phyloP scores from a whole-genome alignment of 805 yeast species.

The Cyberlindnera bimundalis region DNA sequence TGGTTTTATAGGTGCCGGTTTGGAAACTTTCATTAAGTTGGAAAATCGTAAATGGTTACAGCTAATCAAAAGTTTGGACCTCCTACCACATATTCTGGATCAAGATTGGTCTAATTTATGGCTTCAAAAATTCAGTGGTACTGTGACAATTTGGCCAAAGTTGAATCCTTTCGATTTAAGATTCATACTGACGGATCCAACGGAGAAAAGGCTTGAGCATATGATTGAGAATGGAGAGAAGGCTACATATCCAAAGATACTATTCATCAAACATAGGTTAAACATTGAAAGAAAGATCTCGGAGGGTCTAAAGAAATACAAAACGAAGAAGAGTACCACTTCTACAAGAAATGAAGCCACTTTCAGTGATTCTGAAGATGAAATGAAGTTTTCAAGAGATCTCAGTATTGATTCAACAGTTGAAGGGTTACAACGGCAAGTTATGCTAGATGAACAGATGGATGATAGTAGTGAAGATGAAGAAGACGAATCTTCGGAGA shows the following conservation, averaged over 20 bases:
- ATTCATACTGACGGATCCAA: conserved; percentile 67
- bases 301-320: conserved; percentile 39
- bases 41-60: conserved; percentile 78
- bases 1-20: conserved; percentile 69
- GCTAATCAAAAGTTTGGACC: conserved; percentile 58
- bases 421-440: conserved; percentile 14
- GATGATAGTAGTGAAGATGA: conserved; percentile 12
- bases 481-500: too few relatives aligned
- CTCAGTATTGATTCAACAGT: conserved; percentile 6
- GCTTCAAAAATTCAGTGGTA: conserved; percentile 70
- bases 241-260: conserved; percentile 61
- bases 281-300: conserved; percentile 64
- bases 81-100: conserved; percentile 63
- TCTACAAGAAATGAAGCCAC: not conserved
- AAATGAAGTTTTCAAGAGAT: conserved; percentile 1
- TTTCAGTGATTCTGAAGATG: conserved; percentile 15
- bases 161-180: conserved; percentile 55
- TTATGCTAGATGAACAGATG: conserved; percentile 12
- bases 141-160: conserved; percentile 75
- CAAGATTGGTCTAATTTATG: conserved; percentile 81
- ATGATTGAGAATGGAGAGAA: conserved; percentile 62
- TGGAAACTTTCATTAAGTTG: conserved; percentile 65
- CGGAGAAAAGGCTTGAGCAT: conserved; percentile 48
- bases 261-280: conserved; percentile 62
- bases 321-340: not conserved